Evolutionary conservation across 2,329 filamentous ascomycete genomes (phyloP).

Genomic region (Cercospora sp.): DNA sequence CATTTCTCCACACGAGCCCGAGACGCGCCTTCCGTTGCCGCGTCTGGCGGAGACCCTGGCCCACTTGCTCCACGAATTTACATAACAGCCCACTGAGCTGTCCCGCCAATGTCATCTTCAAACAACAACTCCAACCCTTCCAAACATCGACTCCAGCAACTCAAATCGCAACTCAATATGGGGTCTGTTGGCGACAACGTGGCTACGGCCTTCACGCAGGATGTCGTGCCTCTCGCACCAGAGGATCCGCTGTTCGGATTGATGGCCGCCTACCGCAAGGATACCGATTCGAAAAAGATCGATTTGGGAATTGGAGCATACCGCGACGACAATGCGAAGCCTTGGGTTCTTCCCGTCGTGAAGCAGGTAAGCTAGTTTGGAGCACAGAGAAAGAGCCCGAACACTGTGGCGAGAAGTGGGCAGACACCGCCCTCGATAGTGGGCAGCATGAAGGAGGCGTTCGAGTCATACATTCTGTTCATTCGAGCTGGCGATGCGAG

Average conservation of each 20-base stretch:
- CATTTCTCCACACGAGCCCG: conserved; percentile 9
- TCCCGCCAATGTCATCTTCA: conserved; percentile 16
- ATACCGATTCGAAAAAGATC: conserved; percentile 76
- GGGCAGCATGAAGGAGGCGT: not conserved
- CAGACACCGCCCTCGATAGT: not conserved
- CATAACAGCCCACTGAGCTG: conserved; percentile 24
- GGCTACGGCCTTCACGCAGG: conserved; percentile 31
- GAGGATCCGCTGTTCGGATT: conserved; percentile 95
- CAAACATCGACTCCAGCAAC: conserved; percentile 40
- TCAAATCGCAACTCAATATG: conserved; percentile 30
- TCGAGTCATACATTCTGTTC: not conserved
- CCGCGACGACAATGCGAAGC: conserved; percentile 91
- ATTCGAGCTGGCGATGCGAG: not conserved
- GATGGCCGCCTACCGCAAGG: conserved; percentile 82
- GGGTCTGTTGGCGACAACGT: conserved; percentile 22
- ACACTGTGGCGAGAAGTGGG: not conserved
- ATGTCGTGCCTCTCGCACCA: conserved; percentile 59
- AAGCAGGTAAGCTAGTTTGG: conserved; percentile 71
- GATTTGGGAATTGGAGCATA: conserved; percentile 96
- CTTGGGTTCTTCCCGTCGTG: conserved; percentile 94
- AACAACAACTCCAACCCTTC: conserved; percentile 35
- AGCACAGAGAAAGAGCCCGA: not conserved
- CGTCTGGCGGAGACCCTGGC: not conserved
- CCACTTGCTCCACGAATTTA: conserved; percentile 3
- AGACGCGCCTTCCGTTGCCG: conserved; percentile 7